Percentiles rank a stretch among this genome's conserved stretches.
Evolutionary conservation across 228 moss, liverwort and hornwort species (phyloP).

Genomic region (Sphagnum fallax): DNA sequence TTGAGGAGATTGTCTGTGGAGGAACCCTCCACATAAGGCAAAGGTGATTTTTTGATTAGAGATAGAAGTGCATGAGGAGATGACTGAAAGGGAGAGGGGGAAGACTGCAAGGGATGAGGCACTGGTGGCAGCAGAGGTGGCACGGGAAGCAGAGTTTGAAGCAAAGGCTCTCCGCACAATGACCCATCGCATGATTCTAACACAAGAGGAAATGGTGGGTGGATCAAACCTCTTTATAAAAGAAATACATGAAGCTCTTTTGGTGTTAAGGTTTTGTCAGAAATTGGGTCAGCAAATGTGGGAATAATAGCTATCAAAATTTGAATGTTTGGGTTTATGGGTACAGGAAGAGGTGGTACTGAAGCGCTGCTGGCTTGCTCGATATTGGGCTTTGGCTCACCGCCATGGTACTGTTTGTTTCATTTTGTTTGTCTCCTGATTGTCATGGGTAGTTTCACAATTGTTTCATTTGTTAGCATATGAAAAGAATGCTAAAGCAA

Average conservation of each 20-base stretch:
- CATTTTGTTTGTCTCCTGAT: neutral
- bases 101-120: constrained; percentile 35
- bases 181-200: constrained; percentile 67
- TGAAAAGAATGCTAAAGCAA: too few species aligned
- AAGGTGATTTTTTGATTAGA: neutral
- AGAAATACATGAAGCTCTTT: too few species aligned
- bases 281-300: too few species aligned
- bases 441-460: neutral
- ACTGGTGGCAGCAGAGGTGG: constrained; percentile 28
- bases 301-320: too few species aligned
- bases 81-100: neutral
- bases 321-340: too few species aligned
- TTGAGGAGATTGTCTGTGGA: neutral
- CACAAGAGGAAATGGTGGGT: constrained; percentile 46
- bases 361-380: constrained; percentile 69
- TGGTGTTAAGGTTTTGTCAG: too few species aligned
- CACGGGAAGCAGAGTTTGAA: constrained; percentile 48
- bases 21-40: too few species aligned
- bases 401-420: constrained; percentile 17
- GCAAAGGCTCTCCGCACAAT: constrained; percentile 60
- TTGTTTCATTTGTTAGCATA: too few species aligned
- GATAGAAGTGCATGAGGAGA: too few species aligned
- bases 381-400: constrained; percentile 69
- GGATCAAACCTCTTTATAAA: too few species aligned
- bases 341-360: constrained; percentile 48